phyloP scores from a whole-genome alignment of 2,329 filamentous ascomycete genomes.

The Coniochaeta ligniaria region DNA sequence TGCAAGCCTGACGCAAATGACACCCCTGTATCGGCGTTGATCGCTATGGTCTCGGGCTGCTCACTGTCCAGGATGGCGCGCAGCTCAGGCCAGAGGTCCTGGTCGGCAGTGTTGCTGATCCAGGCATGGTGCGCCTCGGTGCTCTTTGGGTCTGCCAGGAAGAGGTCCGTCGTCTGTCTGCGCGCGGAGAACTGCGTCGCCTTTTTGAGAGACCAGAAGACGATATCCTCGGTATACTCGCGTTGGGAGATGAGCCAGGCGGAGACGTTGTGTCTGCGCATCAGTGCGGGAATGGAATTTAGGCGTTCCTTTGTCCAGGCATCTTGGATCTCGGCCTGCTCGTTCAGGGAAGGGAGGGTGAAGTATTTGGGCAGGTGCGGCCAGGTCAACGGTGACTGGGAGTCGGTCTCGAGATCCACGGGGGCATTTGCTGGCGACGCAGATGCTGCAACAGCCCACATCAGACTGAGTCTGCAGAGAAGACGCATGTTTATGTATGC shows the following conservation, averaged over 20 bases:
- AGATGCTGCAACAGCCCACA: background rate
- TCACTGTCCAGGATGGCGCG: conserved; percentile 26
- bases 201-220: conserved; percentile 42
- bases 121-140: conserved; percentile 25
- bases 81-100: conserved; percentile 31
- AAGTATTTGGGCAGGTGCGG: conserved; percentile 21
- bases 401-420: background rate
- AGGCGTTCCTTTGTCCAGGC: conserved; percentile 35
- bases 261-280: conserved; percentile 36
- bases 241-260: conserved; percentile 42
- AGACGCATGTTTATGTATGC: background rate
- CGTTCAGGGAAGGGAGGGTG: conserved; percentile 30
- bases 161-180: conserved; percentile 41
- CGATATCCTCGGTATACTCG: conserved; percentile 43
- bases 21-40: conserved; percentile 36
- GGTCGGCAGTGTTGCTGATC: conserved; percentile 36
- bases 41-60: conserved; percentile 28
- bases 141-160: conserved; percentile 29
- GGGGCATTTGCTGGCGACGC: background rate
- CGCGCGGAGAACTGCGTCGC: conserved; percentile 39
- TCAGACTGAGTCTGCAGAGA: background rate
- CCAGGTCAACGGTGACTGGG: background rate
- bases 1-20: conserved; percentile 40
- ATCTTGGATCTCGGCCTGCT: conserved; percentile 35
- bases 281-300: conserved; percentile 29